A percentile compares a stretch with the other conserved stretches of the same genome.
phyloP scores from a whole-genome alignment of 768 basidiomycete species.

The Suillus spraguei region DNA sequence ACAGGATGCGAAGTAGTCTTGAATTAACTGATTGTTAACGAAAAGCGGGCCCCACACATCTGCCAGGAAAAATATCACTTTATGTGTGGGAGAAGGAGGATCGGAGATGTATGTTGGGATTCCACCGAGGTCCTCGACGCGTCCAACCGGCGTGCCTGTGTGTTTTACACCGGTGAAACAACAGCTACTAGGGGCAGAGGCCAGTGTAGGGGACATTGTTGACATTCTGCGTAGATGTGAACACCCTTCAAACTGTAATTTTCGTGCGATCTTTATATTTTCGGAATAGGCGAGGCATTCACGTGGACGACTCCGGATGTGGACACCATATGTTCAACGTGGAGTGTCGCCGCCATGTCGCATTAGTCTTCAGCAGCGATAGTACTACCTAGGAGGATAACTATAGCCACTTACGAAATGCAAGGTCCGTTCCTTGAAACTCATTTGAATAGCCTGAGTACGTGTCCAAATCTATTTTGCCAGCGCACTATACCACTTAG shows the following conservation, averaged over 20 bases:
- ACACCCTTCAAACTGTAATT: background rate
- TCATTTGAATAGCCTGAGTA: no score
- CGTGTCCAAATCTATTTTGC: no score
- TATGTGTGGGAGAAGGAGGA: constrained; percentile 36
- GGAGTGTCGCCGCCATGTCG: background rate
- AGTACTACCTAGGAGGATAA: background rate
- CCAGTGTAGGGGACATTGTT: constrained; percentile 28
- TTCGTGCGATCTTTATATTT: background rate
- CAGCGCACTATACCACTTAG: no score
- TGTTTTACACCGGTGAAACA: constrained; percentile 52
- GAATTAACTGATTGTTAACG: constrained; percentile 56
- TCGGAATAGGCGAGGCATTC: background rate
- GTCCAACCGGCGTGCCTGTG: constrained; percentile 46
- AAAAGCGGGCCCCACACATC: constrained; percentile 59
- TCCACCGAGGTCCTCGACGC: constrained; percentile 42
- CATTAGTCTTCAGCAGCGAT: background rate
- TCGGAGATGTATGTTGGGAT: constrained; percentile 55
- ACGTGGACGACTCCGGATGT: background rate
- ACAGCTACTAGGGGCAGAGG: constrained; percentile 45
- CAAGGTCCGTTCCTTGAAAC: no score
- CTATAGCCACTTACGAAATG: background rate
- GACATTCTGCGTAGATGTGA: constrained; percentile 1
- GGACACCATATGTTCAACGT: background rate
- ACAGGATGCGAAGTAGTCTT: constrained; percentile 63
- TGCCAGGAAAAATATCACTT: constrained; percentile 55